These are phyloP conservation scores for Saccharomyces hybrid DNA, from an alignment of 1,139 yeast genomes.

Conservation along the genomic window DNA sequence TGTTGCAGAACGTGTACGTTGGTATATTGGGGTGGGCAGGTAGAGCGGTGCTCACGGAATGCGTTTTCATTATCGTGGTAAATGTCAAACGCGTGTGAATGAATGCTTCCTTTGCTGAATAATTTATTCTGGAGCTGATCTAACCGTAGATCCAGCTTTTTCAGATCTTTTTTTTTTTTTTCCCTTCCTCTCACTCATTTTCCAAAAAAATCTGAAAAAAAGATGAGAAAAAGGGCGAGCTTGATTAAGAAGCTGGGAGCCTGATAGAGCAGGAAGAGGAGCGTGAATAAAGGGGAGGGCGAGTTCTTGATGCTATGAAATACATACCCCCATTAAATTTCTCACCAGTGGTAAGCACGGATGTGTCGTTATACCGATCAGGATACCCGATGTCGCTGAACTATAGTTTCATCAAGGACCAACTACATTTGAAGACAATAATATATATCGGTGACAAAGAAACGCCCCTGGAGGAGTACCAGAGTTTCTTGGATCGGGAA, in stretches of 20 bases:
- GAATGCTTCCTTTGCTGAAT: too few species aligned
- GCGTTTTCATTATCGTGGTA: too few species aligned
- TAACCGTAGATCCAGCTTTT: background rate
- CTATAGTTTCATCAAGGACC: constrained; percentile 60
- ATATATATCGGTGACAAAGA: constrained; percentile 76
- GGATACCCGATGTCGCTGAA: constrained; percentile 91
- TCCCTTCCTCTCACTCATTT: background rate
- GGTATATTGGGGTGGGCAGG: too few species aligned
- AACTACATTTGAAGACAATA: constrained; percentile 64
- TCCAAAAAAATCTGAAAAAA: background rate
- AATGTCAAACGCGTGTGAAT: too few species aligned
- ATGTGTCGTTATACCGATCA: constrained; percentile 76
- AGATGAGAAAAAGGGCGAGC: background rate
- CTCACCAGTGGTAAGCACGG: constrained; percentile 55
- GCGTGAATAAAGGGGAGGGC: background rate
- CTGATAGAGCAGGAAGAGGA: background rate
- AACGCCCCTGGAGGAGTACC: constrained; percentile 52
- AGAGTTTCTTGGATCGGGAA: constrained; percentile 50
- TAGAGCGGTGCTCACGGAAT: too few species aligned
- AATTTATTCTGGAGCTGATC: background rate
- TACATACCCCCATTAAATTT: constrained; percentile 88
- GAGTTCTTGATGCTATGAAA: constrained; percentile 9
- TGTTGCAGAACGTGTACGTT: background rate
- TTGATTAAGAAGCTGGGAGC: background rate
- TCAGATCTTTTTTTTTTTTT: background rate